Conservation (phyloP, 306 rosid species). For the Betula pendula region DNA sequence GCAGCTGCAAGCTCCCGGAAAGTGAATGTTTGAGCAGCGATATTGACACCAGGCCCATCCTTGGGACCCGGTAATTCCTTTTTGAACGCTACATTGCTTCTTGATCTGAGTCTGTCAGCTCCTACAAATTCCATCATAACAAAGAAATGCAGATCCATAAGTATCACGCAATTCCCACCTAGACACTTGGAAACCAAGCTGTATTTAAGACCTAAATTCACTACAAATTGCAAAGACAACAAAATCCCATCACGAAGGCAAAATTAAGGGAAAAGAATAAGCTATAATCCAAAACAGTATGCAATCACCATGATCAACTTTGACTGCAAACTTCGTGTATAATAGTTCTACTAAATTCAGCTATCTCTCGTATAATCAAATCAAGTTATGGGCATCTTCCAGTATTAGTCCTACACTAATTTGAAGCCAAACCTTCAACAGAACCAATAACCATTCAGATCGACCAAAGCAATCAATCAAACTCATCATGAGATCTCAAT, state of each 20-base stretch:
- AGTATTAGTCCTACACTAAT: neutral
- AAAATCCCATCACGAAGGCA: neutral
- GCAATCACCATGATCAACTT: conserved; percentile 5
- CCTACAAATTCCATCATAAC: conserved; percentile 47
- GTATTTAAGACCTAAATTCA: neutral
- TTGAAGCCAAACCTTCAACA: conserved; percentile 14
- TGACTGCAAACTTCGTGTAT: conserved; percentile 7
- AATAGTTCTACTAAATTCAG: conserved; percentile 17
- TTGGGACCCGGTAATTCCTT: conserved; percentile 63
- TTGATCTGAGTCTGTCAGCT: conserved; percentile 57
- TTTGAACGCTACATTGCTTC: conserved; percentile 61
- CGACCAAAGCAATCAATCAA: conserved; percentile 22
- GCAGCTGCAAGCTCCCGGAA: conserved; percentile 84
- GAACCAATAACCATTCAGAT: conserved; percentile 22
- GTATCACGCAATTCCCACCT: conserved; percentile 8
- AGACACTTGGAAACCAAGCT: neutral
- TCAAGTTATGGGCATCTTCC: conserved; percentile 2
- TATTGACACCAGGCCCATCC: conserved; percentile 59
- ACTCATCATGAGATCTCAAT: conserved; percentile 39
- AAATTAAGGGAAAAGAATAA: conserved; percentile 16
- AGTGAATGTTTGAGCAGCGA: conserved; percentile 85
- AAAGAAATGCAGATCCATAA: conserved; percentile 30
- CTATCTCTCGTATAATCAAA: neutral
- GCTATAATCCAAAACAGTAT: conserved; percentile 19
- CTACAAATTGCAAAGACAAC: neutral